Percentiles rank a stretch among this genome's conserved stretches.
Conservation (phyloP, 176 grass and related monocot genomes). For the Aegilops umbellulata region DNA sequence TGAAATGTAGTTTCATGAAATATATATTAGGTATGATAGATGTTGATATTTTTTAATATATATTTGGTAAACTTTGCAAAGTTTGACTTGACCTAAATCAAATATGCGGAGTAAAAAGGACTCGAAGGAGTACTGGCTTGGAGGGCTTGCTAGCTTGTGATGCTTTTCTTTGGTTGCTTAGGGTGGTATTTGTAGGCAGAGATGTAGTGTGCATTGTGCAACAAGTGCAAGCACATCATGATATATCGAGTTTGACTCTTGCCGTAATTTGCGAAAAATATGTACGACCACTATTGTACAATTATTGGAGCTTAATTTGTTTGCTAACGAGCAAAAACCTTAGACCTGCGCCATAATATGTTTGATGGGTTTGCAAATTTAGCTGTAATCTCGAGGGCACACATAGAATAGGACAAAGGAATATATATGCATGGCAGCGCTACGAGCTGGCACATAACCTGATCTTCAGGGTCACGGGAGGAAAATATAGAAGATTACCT, state of each 20-base stretch:
- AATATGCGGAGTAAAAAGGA: too few relatives aligned
- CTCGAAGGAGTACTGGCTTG: background rate
- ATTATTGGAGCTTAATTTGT: background rate
- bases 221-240: too few relatives aligned
- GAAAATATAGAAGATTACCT: background rate
- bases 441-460: background rate
- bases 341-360: background rate
- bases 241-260: too few relatives aligned
- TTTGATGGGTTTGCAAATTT: background rate
- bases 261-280: too few relatives aligned
- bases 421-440: background rate
- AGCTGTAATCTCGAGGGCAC: background rate
- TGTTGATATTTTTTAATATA: too few relatives aligned
- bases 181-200: conserved; percentile 16
- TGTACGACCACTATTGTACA: too few relatives aligned
- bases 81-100: too few relatives aligned
- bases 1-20: too few relatives aligned
- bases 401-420: background rate
- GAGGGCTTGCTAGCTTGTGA: background rate
- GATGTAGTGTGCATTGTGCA: background rate
- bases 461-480: background rate
- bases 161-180: background rate
- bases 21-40: too few relatives aligned
- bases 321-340: too few relatives aligned
- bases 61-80: too few relatives aligned